Evolutionary conservation across 176 grass and related monocot species (phyloP), one percentile per base, ranked within the genome.

Genomic region (Poa annua): DNA sequence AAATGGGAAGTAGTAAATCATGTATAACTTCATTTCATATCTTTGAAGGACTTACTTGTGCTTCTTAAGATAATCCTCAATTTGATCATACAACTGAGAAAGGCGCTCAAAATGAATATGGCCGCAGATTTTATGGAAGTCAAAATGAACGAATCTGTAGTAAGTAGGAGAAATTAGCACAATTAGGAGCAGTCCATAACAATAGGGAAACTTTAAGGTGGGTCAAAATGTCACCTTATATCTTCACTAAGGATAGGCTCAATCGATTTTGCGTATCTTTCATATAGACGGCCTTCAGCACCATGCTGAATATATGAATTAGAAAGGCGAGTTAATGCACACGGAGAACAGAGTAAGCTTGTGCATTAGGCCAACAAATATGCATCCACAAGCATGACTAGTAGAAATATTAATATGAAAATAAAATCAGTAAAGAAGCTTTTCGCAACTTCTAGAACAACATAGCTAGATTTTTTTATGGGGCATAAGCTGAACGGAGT

Each of bases 21-120:
- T 64, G 4, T 42, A 72, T 17, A 83, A 56, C 22, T 73, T 44
- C 34, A 38, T 64, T 61, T 75, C 5, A 15, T 79, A 63, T 80
- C 10, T 85, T 35, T n/a, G 10, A 49, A 39, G 32, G 33, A 81
- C 77, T 62, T 74, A 97, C 95, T 88, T 89, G 71, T 90, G 90
- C 89, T 88, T 94, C 77, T 88, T 83, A 62, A 97, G 90, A 60
- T 92, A 94, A 79, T 94, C 88, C 77, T 94, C 81, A 83, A 97
- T 94, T 85, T 97, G 92, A 81, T 89, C 90, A 75, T 97, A 97
- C 64, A 97, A 86, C 48, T 92, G 78, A 62, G 90, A 94, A 35
- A 97, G 95, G 15, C 90, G 92, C 63, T 97, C 95, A 67, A 97
- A 97, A 85, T 97, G 95, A 79, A 92, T 81, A 87, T 97, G 92